Evolutionary conservation across 2,329 filamentous ascomycete genomes (phyloP), one percentile per base, ranked within the genome.

Genomic region (Talaromyces albobiverticillius): DNA sequence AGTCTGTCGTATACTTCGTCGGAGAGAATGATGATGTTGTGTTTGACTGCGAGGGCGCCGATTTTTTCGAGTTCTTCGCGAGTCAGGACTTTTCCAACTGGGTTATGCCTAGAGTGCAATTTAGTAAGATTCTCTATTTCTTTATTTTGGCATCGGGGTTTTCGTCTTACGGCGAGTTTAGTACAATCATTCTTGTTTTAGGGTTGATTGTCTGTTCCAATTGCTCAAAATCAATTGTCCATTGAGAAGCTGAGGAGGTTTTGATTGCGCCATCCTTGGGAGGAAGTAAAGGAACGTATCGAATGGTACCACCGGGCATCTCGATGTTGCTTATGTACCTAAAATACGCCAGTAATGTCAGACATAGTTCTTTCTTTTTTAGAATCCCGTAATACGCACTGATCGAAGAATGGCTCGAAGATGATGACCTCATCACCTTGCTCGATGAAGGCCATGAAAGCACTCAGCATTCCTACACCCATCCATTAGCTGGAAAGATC

Each of bases 371-470:
- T 13, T 16, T 7, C n/a, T 6, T 36, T 36, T n/a, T 36, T 16
- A 16, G n/a, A n/a, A 34, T 13, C 14, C n/a, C 76, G 64, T 73
- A 75, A 18, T 29, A 51, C 79, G 68, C 70, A 89, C 85, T 99
- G 94, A 74, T 99, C 94, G 70, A 97, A 99, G 76, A 96, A 99
- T 10, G 94, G 94, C 76, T 99, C 94, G 70, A 99, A 96, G 54
- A 99, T 83, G 61, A 99, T 96, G 61, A 96, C 94, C 72, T 99
- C 94, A 67, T 99, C 94, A 11, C 90, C 94, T 1, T 84, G 82
- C 73, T 99, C 94, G 55, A 99, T 85, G 64, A 99, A 99, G 2
- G 83, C 94, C 94, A 99, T 97, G 68, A 99, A 97, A 0, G 92
- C 94, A 68, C 89, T 93, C 60, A 99, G 79, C 90, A 97, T 97